A percentile compares a stretch with the other conserved stretches of the same genome.
Conservation (phyloP, 768 basidiomycete genomes). For the Amanita phalloides region DNA sequence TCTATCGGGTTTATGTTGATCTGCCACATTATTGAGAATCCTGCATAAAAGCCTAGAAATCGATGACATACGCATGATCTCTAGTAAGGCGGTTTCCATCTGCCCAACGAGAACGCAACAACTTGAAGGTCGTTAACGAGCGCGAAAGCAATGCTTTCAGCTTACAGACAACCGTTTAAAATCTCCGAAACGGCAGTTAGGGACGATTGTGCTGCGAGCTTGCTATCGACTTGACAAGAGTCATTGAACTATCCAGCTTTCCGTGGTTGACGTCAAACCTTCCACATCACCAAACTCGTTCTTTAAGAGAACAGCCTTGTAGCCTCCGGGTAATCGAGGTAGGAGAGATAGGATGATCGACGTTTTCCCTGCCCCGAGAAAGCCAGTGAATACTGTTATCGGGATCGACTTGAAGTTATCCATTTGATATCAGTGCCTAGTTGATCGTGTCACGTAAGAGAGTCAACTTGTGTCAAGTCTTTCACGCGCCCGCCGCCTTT, state of each 20-base stretch:
- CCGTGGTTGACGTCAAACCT: slow-evolving; percentile 31
- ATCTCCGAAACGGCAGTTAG: slow-evolving; percentile 88
- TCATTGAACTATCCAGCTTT: not conserved
- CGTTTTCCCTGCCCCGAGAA: slow-evolving; percentile 76
- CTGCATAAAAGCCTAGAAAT: not conserved
- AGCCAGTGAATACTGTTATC: slow-evolving; percentile 94
- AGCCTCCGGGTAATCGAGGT: slow-evolving; percentile 71
- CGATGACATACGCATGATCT: slow-evolving; percentile 55
- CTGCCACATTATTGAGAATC: slow-evolving; percentile 22
- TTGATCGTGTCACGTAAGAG: not conserved
- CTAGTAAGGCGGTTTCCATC: slow-evolving; percentile 83
- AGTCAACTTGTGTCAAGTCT: not conserved
- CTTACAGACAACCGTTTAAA: slow-evolving; percentile 91
- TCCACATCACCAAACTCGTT: slow-evolving; percentile 96
- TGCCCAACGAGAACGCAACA: slow-evolving; percentile 93
- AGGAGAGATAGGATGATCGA: slow-evolving; percentile 76
- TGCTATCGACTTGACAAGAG: slow-evolving; percentile 62
- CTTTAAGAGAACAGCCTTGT: slow-evolving; percentile 85
- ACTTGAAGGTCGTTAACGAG: slow-evolving; percentile 26
- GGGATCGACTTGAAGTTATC: slow-evolving; percentile 40
- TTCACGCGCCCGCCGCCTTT: not conserved
- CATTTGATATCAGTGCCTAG: not conserved
- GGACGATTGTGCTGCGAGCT: slow-evolving; percentile 77
- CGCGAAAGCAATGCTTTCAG: not conserved
- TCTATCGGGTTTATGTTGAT: slow-evolving; percentile 77